Evolutionary conservation across 1,284 basidiomycete species (phyloP), one percentile per base, ranked within the genome.

Genomic region (Ceraceosorus guamensis): DNA sequence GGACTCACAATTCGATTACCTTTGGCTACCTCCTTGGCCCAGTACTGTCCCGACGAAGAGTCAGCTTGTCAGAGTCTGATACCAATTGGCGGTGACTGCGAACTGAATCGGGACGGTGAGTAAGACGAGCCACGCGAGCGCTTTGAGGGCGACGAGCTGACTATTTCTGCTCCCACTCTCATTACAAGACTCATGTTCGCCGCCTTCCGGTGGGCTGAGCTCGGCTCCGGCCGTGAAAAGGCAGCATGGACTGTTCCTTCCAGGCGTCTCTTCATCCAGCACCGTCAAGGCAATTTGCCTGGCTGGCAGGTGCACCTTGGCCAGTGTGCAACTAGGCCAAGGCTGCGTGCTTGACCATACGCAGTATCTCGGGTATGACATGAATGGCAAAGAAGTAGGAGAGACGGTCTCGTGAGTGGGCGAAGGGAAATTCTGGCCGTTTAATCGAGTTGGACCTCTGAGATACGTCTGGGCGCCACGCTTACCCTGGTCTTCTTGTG

Each of bases 31-130:
- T 41, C 11, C 39, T 41, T 41, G 39, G 11, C 16, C 11, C 30
- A 70, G 62, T 90, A 89, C 77, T 92, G 89, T 77, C 89, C 89
- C 1, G 89, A 92, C 70, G 89, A 91, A 76, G 83, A 83, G 61
- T 84, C 85, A 67, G 79, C 77, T 2, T 92, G 89, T 78, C 82
- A 85, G 70, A 65, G 77, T 10, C 68, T 86, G 45, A 78, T 87
- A 5, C 52, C 81, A 0, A 82, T 88, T 0, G 85, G 82, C 32
- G 84, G 83, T 60, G 69, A 81, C 11, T 92, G 89, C 77, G 88
- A 91, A 77, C 82, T 91, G 57, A 87, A 91, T 76, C 84, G 89
- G 53, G 90, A 92, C 76, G 88, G 89, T 88, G 62, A 61, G 81
- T n/a, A 6, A 8, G 18, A 7, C 0, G n/a, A 13, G 24, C 24